Percentiles rank a stretch among this genome's conserved stretches.
These are phyloP conservation scores for Metroxylon sagu DNA, from an alignment of 176 grass and related monocot genomes.

Conservation along the genomic window DNA sequence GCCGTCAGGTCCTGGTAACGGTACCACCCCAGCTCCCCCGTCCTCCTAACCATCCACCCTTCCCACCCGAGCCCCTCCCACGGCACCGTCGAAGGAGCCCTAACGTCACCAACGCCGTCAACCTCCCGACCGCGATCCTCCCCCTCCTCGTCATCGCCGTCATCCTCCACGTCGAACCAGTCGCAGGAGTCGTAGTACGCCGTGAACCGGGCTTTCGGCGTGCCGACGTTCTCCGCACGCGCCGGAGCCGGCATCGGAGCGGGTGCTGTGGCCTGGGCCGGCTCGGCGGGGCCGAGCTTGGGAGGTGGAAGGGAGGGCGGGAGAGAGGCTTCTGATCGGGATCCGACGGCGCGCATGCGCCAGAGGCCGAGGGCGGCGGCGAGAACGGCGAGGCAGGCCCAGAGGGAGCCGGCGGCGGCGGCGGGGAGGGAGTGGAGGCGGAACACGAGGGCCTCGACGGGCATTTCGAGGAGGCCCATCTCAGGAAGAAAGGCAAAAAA, in stretches of 20 bases:
- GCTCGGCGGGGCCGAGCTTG: background rate
- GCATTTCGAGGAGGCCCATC: constrained; percentile 4
- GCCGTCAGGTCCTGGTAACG: constrained; percentile 16
- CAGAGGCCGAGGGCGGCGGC: background rate
- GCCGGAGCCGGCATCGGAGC: background rate
- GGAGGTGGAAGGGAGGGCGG: background rate
- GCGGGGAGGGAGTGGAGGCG: background rate
- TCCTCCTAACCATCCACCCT: background rate
- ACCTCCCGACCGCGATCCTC: background rate
- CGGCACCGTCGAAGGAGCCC: background rate
- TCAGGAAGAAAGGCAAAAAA: background rate
- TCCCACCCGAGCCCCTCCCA: background rate
- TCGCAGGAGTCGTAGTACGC: background rate
- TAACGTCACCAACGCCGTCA: background rate
- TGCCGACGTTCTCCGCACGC: background rate
- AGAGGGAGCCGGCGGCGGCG: background rate
- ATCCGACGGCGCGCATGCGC: background rate
- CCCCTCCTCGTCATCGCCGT: background rate
- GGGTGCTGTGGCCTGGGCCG: background rate
- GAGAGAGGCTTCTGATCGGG: background rate
- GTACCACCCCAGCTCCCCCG: constrained; percentile 4
- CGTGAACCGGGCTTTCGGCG: constrained; percentile 3
- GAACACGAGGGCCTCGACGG: background rate
- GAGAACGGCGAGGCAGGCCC: background rate
- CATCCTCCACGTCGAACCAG: background rate